Conservation (phyloP, 169 alveolate species). For the Eimeria praecox region DNA sequence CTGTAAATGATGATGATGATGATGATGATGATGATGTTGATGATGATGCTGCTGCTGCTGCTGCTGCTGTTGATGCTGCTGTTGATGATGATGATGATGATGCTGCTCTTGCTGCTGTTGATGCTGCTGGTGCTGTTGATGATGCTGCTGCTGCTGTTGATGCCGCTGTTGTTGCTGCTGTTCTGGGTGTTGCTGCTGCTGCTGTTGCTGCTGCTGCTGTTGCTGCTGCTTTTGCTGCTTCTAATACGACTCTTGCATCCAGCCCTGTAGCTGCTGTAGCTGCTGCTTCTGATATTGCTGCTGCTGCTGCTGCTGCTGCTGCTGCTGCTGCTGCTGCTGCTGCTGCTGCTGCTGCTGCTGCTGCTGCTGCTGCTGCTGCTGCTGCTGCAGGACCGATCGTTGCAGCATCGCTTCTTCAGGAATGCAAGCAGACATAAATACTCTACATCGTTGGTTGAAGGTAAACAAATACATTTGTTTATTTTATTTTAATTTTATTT, state of each 20-base stretch:
- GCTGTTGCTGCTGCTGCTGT: neutral
- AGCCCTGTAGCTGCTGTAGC: neutral
- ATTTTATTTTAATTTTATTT: too few species aligned
- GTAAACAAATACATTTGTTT: too few species aligned
- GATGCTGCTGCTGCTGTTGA: too few species aligned
- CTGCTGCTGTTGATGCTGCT: neutral
- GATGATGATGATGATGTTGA: neutral
- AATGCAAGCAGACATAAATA: conserved; percentile 82
- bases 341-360: conserved; percentile 12
- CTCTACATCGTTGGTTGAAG: conserved; percentile 80
- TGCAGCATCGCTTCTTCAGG: conserved; percentile 82
- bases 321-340: neutral
- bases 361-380: conserved; percentile 34
- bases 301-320: neutral
- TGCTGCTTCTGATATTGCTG: neutral
- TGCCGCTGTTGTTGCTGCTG: too few species aligned
- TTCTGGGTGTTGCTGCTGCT: too few species aligned
- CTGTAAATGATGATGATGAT: neutral
- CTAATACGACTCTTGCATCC: neutral
- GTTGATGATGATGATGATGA: neutral
- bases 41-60: neutral
- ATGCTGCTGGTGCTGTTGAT: too few species aligned
- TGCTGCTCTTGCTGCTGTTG: neutral
- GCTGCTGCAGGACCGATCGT: conserved; percentile 78
- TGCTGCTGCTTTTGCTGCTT: conserved; percentile 19